Base-by-base conservation (phyloP, 1,284 basidiomycete genomes). In the Fomitopsis betulina region DNA sequence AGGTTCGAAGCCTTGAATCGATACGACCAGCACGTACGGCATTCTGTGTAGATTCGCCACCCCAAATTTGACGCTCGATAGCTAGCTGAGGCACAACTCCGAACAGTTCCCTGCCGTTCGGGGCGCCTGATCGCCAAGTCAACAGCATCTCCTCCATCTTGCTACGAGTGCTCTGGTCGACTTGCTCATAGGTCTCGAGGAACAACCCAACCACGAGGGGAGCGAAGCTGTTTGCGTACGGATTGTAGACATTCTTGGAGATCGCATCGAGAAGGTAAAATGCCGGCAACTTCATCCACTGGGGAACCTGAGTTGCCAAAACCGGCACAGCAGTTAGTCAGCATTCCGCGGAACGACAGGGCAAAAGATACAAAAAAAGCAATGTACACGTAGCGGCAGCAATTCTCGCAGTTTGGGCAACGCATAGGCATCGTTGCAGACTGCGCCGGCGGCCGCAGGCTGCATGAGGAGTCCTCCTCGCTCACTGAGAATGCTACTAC, bases 181-280 rank as follows among this genome's bases (percentile, higher is more conserved):
- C 93, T 65, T 86, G 82, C 56, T 82, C 80, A 73, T 97, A 96
- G 32, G 94, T 87, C 62, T 91, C 85, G 64, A 95, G 77, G 75
- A 94, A 97, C 7, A 95, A 76, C 23, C 83, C 80, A 54, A 87
- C 85, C 58, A 94, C 87, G 67, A 93, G 82, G 5, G 85, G 80
- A 21, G 91, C 79, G 65, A 96, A 93, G 60, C 85, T 82, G 60
- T 86, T 84, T 27, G 92, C 91, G 74, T 96, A 98, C 13, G 94
- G 94, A 47, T 91, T 84, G 63, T 87, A 94, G 42, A 95, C 86
- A 75, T 97, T 97, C 75, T 98, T 98, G 54, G 91, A 93, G 61
- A 99, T 95, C 17, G 96, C 96, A 70, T 99, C 97, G 68, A 99
- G 81, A 12, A 98, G 83, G 72, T 99, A 99, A 66, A 98, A 93